Evolutionary conservation across 352 stramenopile species (phyloP).

Genomic region (Paralagenidium karlingii): DNA sequence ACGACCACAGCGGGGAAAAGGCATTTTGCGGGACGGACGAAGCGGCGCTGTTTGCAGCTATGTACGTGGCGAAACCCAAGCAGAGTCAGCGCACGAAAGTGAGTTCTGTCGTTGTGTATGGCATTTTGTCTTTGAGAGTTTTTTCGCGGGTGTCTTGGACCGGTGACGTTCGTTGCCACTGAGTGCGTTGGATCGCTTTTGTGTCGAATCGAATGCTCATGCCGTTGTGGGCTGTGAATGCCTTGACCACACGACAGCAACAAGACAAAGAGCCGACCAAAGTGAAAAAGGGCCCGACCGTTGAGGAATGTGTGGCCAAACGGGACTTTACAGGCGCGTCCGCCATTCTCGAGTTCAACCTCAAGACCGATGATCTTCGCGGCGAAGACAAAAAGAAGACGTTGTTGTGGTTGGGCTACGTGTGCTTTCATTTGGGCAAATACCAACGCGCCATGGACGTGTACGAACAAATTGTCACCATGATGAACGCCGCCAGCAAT

Average conservation of each 20-base stretch:
- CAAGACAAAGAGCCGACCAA: too few species aligned
- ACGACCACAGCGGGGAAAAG: too few species aligned
- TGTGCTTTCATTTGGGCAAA: constrained; percentile 89
- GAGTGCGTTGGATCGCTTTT: background rate
- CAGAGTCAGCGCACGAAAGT: constrained; percentile 52
- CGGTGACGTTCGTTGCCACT: background rate
- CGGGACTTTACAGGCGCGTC: constrained; percentile 91
- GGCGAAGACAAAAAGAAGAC: constrained; percentile 50
- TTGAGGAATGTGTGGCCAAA: constrained; percentile 63
- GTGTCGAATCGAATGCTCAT: constrained; percentile 16
- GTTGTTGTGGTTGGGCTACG: constrained; percentile 92
- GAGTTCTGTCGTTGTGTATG: background rate
- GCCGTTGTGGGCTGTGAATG: constrained; percentile 43
- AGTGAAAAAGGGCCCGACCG: constrained; percentile 60
- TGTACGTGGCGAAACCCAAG: constrained; percentile 77
- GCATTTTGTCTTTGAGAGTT: too few species aligned
- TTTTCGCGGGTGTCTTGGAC: too few species aligned
- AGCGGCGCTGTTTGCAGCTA: constrained; percentile 2
- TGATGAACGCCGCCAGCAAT: background rate
- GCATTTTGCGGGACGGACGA: background rate
- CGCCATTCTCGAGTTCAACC: constrained; percentile 91
- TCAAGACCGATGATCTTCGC: constrained; percentile 77
- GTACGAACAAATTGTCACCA: constrained; percentile 55
- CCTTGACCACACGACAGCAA: too few species aligned
- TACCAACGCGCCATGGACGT: constrained; percentile 89